phyloP scores from a whole-genome alignment of 345 rosid species.

The Eutrema heterophyllum region DNA sequence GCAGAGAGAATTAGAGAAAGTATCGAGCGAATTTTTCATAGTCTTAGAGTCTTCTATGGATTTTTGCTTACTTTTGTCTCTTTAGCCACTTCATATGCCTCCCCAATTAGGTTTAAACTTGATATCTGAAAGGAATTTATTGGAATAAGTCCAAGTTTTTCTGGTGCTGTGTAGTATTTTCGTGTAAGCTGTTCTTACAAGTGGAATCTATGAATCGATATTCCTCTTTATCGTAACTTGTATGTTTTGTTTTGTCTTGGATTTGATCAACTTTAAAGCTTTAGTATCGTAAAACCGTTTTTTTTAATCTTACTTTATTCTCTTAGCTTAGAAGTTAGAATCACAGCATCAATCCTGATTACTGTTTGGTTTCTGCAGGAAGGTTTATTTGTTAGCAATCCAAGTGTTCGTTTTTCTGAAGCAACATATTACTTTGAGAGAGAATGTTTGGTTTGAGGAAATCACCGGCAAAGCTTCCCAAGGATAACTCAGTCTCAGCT shows the following conservation, averaged over 20 bases:
- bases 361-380: slow-evolving; percentile 29
- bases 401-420: not conserved
- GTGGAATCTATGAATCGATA: not conserved
- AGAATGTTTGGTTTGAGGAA: slow-evolving; percentile 68
- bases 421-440: slow-evolving; percentile 1
- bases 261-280: not conserved
- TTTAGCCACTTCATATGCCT: no score
- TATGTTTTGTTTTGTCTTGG: not conserved
- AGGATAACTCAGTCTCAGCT: slow-evolving; percentile 46
- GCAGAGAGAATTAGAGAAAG: not conserved
- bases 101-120: not conserved
- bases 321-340: slow-evolving; percentile 22
- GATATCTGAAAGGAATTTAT: not conserved
- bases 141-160: not conserved
- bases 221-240: not conserved
- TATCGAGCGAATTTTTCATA: not conserved
- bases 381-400: slow-evolving; percentile 20
- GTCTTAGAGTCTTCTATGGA: no score
- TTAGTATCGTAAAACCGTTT: not conserved
- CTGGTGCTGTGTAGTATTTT: not conserved
- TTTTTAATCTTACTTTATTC: not conserved
- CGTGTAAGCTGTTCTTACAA: not conserved
- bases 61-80: no score
- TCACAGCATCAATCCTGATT: slow-evolving; percentile 9
- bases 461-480: slow-evolving; percentile 54